Evolutionary conservation across 2,329 filamentous ascomycete genomes (phyloP), one percentile per base, ranked within the genome.

Genomic region (Talaromyces sp.): DNA sequence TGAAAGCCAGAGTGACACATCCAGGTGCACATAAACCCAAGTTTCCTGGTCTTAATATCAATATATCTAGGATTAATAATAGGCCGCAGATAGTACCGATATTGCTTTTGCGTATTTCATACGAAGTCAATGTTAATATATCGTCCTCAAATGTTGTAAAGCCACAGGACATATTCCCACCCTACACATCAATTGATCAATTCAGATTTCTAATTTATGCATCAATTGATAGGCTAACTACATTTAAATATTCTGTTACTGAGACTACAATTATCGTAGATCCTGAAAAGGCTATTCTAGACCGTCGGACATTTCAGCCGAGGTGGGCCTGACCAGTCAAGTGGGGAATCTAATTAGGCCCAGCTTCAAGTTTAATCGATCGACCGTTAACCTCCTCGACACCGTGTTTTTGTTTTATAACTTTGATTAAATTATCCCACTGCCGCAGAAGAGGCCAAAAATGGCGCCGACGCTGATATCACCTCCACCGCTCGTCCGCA

Each of bases 401-500:
- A 38, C 35, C 2, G 21, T 11, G 43, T 38, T 38, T 38, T 38
- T 8, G 7, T 13, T 46, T 19, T 24, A 24, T 13, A n/a, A n/a
- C 35, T 13, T n/a, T 13, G 6, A n/a, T 1, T n/a, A n/a, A 17
- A 38, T 38, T 38, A 6, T 38, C 17, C 17, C 17, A n/a, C 35
- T 46, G 9, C 19, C 6, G 11, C 14, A 32, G 6, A 21, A 35
- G n/a, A 14, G 14, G 14, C 26, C n/a, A 58, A 19, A 19, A 57
- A 76, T 75, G 73, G 58, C 69, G 2, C 71, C 71, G 26, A 71
- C 65, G 38, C 72, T 75, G 60, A 65, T 68, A 52, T 65, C 68
- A 43, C 67, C 68, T 66, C 77, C 67, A 60, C 72, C 64, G 72
- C 74, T 54, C 72, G 69, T 67, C 71, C 77, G 63, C 67, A 71